Evolutionary conservation across 805 yeast genomes (phyloP).

Genomic region (Schwanniomyces sp.): DNA sequence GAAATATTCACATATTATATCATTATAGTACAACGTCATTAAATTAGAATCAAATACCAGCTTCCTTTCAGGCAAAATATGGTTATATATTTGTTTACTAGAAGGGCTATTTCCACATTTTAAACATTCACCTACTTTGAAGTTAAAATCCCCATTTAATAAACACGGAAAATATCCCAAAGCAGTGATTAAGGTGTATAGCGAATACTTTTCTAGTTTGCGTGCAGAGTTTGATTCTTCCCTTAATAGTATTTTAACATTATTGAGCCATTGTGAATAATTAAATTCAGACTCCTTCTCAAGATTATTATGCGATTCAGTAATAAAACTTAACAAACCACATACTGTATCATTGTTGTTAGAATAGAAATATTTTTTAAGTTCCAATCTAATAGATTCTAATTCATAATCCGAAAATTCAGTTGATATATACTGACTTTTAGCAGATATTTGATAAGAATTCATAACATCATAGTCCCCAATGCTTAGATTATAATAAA

Average conservation of each 20-base stretch:
- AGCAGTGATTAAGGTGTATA: slow-evolving; percentile 34
- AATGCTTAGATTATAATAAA: slow-evolving; percentile 10
- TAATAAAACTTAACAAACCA: slow-evolving; percentile 2
- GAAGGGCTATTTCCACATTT: slow-evolving; percentile 33
- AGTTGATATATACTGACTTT: slow-evolving; percentile 1
- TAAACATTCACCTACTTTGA: slow-evolving; percentile 28
- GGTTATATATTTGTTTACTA: slow-evolving; percentile 22
- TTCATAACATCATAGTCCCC: slow-evolving; percentile 8
- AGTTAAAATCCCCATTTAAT: slow-evolving; percentile 35
- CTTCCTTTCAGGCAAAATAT: slow-evolving; percentile 21
- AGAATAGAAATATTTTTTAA: slow-evolving; percentile 1
- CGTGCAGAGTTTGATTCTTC: slow-evolving; percentile 1
- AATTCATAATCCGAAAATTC: slow-evolving; percentile 19
- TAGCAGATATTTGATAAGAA: slow-evolving; percentile 2
- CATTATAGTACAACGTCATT: slow-evolving; percentile 21
- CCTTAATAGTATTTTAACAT: slow-evolving; percentile 11
- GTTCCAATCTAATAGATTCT: slow-evolving; percentile 11
- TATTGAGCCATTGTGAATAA: slow-evolving; percentile 20
- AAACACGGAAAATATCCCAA: slow-evolving; percentile 46
- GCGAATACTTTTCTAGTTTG: slow-evolving; percentile 8
- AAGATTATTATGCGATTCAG: not conserved
- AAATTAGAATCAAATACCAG: slow-evolving; percentile 19
- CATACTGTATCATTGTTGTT: not conserved
- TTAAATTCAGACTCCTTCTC: not conserved
- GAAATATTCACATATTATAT: slow-evolving; percentile 19